Evolutionary conservation across 345 rosid genomes (phyloP).

Genomic region (Euphorbia tirucalli): DNA sequence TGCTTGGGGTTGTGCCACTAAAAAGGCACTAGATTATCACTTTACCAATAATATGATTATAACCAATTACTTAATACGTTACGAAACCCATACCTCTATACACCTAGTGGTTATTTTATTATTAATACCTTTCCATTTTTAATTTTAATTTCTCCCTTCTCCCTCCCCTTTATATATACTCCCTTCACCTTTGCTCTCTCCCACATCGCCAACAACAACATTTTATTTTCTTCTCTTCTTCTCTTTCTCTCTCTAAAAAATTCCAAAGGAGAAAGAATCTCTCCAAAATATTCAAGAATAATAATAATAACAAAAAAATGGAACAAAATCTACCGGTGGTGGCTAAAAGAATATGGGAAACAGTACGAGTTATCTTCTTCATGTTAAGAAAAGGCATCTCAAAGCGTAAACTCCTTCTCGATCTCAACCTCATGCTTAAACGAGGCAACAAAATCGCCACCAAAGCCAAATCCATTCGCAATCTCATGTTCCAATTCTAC

Average conservation of each 20-base stretch:
- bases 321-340: slow-evolving; percentile 44
- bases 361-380: slow-evolving; percentile 59
- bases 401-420: slow-evolving; percentile 59
- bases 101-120: neutral
- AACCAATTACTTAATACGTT: neutral
- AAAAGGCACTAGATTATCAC: too few species aligned
- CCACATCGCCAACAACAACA: slow-evolving; percentile 18
- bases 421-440: slow-evolving; percentile 69
- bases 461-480: slow-evolving; percentile 56
- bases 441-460: slow-evolving; percentile 73
- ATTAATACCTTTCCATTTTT: neutral
- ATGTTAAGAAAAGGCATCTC: slow-evolving; percentile 66
- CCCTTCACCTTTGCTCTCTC: slow-evolving; percentile 23
- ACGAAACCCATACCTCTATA: neutral
- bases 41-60: too few species aligned
- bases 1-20: too few species aligned
- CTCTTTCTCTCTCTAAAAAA: neutral
- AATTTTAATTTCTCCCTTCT: neutral
- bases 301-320: slow-evolving; percentile 24
- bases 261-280: neutral
- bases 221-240: neutral
- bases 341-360: slow-evolving; percentile 58
- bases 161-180: slow-evolving; percentile 43
- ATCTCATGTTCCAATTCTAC: slow-evolving; percentile 61
- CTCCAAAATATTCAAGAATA: neutral